Base-by-base conservation (phyloP, 2,329 filamentous ascomycete species). In the Helotiales sp. region DNA sequence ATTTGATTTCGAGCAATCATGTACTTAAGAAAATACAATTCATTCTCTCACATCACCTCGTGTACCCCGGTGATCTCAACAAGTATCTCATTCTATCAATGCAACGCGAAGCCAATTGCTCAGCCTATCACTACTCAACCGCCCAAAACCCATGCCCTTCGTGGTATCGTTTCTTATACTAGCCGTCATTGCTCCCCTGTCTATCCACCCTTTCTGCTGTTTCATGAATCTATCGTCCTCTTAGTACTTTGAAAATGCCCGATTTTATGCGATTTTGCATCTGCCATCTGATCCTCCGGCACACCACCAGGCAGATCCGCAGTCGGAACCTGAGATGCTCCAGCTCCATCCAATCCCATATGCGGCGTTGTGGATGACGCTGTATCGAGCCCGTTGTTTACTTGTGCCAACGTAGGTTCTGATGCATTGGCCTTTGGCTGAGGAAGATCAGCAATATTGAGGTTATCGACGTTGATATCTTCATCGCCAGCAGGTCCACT, bases 281-380 rank as follows among this genome's bases (percentile, higher is more conserved):
- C 59, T 22, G 57, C 59, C 30, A 70, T 30, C 22, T 77, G 68
- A 7, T 69, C 66, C 60, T 77, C 74, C 10, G 74, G 73, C 24
- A 66, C 66, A 2, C 76, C 76, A 34, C 69, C 75, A 0, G 76
- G 75, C 3, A 77, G 66, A n/a, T 75, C 72, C n/a, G 68, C 63
- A 1, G 47, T 17, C 38, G 33, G 17, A 44, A 31, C 44, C 12
- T 15, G 34, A 10, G 30, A 25, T n/a, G n/a, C 13, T n/a, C n/a
- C n/a, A 22, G 36, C 5, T 5, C 36, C 40, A 53, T 60, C 61
- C 13, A 66, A 52, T 2, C 67, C 69, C 46, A 42, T 24, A 33
- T 59, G 33, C 13, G 59, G 51, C 3, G 65, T 67, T 2, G 69
- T 71, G 15, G 61, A 56, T 13, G 67, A 67, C 25, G 67, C 67